Evolutionary conservation across 2,329 filamentous ascomycete genomes (phyloP).

Genomic region (Colletotrichum limetticola): DNA sequence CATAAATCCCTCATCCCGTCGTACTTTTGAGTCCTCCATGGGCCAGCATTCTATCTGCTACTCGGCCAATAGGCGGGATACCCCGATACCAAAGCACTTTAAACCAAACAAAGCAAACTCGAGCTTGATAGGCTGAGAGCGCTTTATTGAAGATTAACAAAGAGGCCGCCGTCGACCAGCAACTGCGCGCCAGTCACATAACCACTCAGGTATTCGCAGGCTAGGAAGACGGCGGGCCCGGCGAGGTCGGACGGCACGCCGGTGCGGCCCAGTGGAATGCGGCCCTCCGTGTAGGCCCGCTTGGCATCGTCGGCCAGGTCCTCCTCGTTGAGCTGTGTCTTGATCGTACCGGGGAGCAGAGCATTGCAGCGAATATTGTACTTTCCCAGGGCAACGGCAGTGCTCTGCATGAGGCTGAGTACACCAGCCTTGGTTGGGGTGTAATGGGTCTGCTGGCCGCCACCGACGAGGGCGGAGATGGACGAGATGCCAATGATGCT

Average conservation of each 20-base stretch:
- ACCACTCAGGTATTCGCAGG: slow-evolving; percentile 79
- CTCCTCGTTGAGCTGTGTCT: slow-evolving; percentile 85
- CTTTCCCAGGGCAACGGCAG: slow-evolving; percentile 80
- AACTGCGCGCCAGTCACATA: slow-evolving; percentile 88
- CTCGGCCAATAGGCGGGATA: background rate
- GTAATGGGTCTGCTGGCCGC: slow-evolving; percentile 83
- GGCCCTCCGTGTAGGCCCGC: slow-evolving; percentile 80
- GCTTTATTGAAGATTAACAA: slow-evolving; percentile 84
- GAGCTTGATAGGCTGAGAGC: background rate
- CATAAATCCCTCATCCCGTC: background rate
- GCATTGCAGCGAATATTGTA: slow-evolving; percentile 86
- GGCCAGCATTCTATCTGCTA: background rate
- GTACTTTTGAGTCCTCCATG: background rate
- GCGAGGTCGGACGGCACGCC: slow-evolving; percentile 79
- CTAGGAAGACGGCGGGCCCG: slow-evolving; percentile 87
- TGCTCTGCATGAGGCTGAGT: slow-evolving; percentile 83
- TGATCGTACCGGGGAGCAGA: slow-evolving; percentile 83
- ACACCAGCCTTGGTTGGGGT: slow-evolving; percentile 90
- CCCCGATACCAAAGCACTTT: background rate
- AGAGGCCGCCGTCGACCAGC: slow-evolving; percentile 87
- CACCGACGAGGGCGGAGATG: slow-evolving; percentile 81
- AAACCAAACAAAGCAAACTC: background rate
- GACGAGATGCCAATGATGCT: slow-evolving; percentile 82
- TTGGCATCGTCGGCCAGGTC: slow-evolving; percentile 81
- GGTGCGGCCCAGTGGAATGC: slow-evolving; percentile 83